Evolutionary conservation across 148 eudicot species (phyloP).

Genomic region (Pharnaceum exiguum): DNA sequence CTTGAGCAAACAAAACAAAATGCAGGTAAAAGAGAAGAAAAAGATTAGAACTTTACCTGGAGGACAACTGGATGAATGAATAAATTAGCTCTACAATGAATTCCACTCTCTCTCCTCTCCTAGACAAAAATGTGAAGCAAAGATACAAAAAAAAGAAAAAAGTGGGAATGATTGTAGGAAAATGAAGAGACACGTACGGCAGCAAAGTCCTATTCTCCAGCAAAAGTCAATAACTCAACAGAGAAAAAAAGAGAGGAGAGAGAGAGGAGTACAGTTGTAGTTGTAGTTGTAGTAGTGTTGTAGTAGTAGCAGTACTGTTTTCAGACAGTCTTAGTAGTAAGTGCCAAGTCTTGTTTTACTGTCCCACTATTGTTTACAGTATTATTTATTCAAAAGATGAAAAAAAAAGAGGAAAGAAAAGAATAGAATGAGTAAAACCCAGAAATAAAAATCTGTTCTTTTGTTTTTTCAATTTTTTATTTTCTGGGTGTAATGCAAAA

Average conservation of each 20-base stretch:
- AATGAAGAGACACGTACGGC: slow-evolving; percentile 11
- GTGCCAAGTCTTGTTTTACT: no score
- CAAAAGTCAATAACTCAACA: slow-evolving; percentile 15
- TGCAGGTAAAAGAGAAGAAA: neutral
- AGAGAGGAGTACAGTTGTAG: slow-evolving; percentile 5
- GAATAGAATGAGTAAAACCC: neutral
- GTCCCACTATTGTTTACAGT: no score
- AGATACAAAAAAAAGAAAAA: slow-evolving; percentile 6
- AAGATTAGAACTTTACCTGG: slow-evolving; percentile 6
- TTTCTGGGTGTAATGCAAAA: no score
- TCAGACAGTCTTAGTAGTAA: no score
- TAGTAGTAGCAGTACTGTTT: neutral
- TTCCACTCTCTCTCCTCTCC: slow-evolving; percentile 4
- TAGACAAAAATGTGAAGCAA: slow-evolving; percentile 1
- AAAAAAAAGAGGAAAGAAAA: neutral
- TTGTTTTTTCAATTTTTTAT: no score
- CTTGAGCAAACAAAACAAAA: slow-evolving; percentile 15
- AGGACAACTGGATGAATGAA: slow-evolving; percentile 2
- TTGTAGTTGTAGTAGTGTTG: neutral
- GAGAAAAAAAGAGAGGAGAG: neutral
- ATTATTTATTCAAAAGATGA: neutral
- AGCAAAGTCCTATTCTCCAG: no score
- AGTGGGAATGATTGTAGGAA: slow-evolving; percentile 19
- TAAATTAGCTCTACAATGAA: slow-evolving; percentile 1
- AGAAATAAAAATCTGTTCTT: no score